phyloP scores from a whole-genome alignment of 2,329 filamentous ascomycete species.

The Ophiostoma piceae region DNA sequence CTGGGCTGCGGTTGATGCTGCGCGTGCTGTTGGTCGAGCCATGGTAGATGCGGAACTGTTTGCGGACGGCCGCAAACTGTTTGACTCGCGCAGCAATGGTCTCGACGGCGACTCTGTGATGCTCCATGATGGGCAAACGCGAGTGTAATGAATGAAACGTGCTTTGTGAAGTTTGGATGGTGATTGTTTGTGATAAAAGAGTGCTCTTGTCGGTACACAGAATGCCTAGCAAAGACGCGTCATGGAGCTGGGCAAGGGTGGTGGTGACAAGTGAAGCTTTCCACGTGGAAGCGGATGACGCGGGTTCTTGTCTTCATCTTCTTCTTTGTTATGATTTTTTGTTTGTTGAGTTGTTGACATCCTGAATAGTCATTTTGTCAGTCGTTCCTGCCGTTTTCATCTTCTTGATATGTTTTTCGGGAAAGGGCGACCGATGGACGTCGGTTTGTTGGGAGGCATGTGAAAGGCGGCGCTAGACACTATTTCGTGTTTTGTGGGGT shows the following conservation, averaged over 20 bases:
- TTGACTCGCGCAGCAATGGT: slow-evolving; percentile 32
- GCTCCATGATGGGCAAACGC: background rate
- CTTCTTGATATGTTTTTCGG: background rate
- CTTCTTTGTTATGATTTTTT: background rate
- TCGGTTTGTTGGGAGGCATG: background rate
- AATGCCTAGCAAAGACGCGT: background rate
- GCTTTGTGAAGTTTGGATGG: background rate
- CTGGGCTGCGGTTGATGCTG: slow-evolving; percentile 43
- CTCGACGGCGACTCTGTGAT: background rate
- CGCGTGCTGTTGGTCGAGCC: slow-evolving; percentile 74
- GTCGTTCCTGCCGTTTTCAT: background rate
- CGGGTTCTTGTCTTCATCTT: background rate
- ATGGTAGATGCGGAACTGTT: slow-evolving; percentile 67
- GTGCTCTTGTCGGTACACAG: background rate
- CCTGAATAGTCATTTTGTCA: background rate
- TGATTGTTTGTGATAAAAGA: background rate
- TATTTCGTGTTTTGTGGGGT: background rate
- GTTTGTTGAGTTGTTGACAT: background rate
- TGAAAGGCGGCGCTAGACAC: background rate
- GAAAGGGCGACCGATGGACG: background rate
- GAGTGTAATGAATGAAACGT: background rate
- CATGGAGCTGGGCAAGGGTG: background rate
- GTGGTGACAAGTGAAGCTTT: background rate
- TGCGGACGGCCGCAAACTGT: slow-evolving; percentile 40
- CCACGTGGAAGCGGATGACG: background rate